Conservation (phyloP, 2,329 filamentous ascomycete species). For the Calonectria fujianensis region DNA sequence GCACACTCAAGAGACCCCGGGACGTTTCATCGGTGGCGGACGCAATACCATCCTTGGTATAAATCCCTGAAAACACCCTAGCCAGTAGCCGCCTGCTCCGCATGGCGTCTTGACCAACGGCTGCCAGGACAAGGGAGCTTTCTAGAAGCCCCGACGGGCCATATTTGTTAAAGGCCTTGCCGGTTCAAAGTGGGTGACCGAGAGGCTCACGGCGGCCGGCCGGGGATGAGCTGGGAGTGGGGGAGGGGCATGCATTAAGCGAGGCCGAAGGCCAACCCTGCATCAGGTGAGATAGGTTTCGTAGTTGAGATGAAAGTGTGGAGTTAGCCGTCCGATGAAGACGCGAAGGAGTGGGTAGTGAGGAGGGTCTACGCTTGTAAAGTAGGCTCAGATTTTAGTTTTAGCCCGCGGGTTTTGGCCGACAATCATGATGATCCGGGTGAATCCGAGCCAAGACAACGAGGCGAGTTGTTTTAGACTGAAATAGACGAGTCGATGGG, state of each 20-base stretch:
- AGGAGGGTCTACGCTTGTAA: conserved; percentile 6
- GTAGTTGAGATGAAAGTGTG: conserved; percentile 22
- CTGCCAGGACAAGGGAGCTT: conserved; percentile 16
- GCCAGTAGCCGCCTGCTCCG: not conserved
- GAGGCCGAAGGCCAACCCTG: not conserved
- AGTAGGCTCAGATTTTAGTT: conserved; percentile 15
- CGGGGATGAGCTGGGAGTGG: conserved; percentile 9
- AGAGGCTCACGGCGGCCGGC: not conserved
- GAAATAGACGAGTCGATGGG: not conserved
- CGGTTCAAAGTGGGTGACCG: not conserved
- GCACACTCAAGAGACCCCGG: conserved; percentile 1
- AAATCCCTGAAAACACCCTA: conserved; percentile 22
- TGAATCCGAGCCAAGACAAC: not conserved
- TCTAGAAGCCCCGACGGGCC: conserved; percentile 9
- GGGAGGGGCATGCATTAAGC: conserved; percentile 23
- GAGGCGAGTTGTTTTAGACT: conserved; percentile 2
- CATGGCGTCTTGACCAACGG: not conserved
- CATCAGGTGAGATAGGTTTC: conserved; percentile 21
- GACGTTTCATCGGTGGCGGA: conserved; percentile 38
- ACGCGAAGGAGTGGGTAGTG: conserved; percentile 11
- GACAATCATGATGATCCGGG: conserved; percentile 16
- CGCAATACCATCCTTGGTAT: conserved; percentile 20
- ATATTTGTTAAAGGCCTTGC: conserved; percentile 1
- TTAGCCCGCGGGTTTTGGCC: conserved; percentile 5
- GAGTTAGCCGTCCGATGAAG: conserved; percentile 31